Base-by-base conservation (phyloP, 352 stramenopile genomes). In the Phytophthora crassamura region DNA sequence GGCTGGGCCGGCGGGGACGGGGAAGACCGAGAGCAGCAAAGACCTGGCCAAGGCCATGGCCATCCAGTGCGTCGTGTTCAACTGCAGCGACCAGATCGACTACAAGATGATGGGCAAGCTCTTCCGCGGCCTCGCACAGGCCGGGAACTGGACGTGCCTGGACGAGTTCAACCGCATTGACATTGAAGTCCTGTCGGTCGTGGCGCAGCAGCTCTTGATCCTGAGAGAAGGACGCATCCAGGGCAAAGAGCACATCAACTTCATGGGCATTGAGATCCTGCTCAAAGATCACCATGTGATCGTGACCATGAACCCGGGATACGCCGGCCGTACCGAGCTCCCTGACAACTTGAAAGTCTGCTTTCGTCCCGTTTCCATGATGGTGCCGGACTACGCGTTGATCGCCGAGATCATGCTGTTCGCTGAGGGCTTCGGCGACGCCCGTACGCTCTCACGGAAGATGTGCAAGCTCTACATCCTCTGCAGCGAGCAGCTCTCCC, bases 361-460 rank as follows among this genome's bases (percentile, higher is more conserved):
- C 45, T 99, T 99, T 67, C 89, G 96, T 4, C 96, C 94, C 3
- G 97, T 97, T 53, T 97, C 96, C 15, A 99, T 99, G 96, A 98
- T 98, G 93, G 94, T 98, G 14, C 94, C 94, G 0, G 94, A 98
- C 65, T 98, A 98, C 55, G 86, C 89, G 12, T 60, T 99, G 16
- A 99, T 99, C 61, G 93, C 95, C 35, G 96, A 99, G 72, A 98
- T 98, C 62, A 99, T 98, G 93, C 78, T 99, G 7, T 98, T 98
- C 58, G 89, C 92, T 1, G 96, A 99, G 64, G 97, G 97, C 6
- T 99, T 99, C 62, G 91, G 91, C 25, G 95, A 97, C 38, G 96
- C 95, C 8, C 83, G 94, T 11, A 90, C 89, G n/a, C 74, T 99
- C 12, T 97, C 96, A 11, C 88, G 96, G 15, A 99, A 99, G 64